A percentile compares a stretch with the other conserved stretches of the same genome.
phyloP scores from a whole-genome alignment of 495 filamentous ascomycete species.

The Opeltia flavorubescens region DNA sequence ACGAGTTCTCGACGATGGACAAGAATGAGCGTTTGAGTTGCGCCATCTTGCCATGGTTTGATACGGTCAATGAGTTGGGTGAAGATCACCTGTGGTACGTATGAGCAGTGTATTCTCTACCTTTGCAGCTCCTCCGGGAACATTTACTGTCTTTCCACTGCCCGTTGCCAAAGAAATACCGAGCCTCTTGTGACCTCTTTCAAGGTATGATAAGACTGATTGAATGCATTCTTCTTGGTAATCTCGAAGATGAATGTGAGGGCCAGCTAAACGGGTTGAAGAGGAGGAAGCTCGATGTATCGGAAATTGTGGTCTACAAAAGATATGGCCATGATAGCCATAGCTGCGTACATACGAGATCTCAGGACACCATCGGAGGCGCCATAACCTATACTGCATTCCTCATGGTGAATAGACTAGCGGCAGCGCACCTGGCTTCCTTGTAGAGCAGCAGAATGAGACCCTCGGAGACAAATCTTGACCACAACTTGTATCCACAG shows the following conservation, averaged over 20 bases:
- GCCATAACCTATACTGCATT: constrained; percentile 3
- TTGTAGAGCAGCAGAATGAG: too few species aligned
- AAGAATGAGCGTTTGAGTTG: constrained; percentile 75
- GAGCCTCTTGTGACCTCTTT: constrained; percentile 62
- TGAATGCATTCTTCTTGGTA: constrained; percentile 89
- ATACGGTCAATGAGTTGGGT: constrained; percentile 83
- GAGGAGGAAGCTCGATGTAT: not conserved
- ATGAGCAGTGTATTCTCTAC: not conserved
- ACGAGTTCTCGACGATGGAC: constrained; percentile 91
- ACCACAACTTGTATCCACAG: too few species aligned
- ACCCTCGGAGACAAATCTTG: too few species aligned
- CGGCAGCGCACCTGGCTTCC: too few species aligned
- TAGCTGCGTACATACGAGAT: too few species aligned
- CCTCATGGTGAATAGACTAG: constrained; percentile 11
- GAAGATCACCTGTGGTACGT: constrained; percentile 64
- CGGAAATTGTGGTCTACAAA: not conserved
- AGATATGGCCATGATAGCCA: not conserved
- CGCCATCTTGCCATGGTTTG: constrained; percentile 35
- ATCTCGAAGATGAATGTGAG: constrained; percentile 44
- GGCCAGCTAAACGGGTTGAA: not conserved
- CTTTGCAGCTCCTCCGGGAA: too few species aligned
- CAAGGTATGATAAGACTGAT: constrained; percentile 58
- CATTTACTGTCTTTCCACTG: constrained; percentile 71
- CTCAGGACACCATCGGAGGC: not conserved
- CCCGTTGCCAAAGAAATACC: constrained; percentile 88